Evolutionary conservation across 2,329 filamentous ascomycete genomes (phyloP), one percentile per base, ranked within the genome.

Genomic region (Beauveria varroae): DNA sequence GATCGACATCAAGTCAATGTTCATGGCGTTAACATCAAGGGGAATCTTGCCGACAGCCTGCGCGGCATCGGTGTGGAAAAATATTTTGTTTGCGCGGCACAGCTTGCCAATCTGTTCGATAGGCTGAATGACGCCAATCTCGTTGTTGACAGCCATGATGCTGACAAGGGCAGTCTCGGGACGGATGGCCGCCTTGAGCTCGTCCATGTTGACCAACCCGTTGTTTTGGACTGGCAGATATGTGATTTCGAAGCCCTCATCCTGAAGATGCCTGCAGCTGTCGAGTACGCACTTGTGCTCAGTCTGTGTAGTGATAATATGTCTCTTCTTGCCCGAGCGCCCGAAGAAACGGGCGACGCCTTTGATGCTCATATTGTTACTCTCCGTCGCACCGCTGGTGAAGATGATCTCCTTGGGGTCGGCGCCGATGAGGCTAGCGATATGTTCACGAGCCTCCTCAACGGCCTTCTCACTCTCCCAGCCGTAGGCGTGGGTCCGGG

Each of bases 331-430:
- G 69, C 92, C 93, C 2, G 86, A 87, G 62, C 91, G 86, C 66
- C 91, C 92, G 73, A 97, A 97, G 78, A 99, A 99, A 65, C 93
- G 85, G 22, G 95, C 93, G 9, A 99, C 93, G 65, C 95, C 95
- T 79, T 99, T 99, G 79, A 99, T 91, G 75, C 92, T 96, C 95
- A 99, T 99, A 71, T 99, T 99, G 78, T 99, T 99, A 73, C 92
- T 97, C 79, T 99, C 95, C 0, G 95, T 99, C 18, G 95, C 95
- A 60, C 95, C 95, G 69, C 93, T 97, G 7, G 95, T 99, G 77
- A 99, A 98, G 69, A 99, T 96, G 66, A 99, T 98, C 74, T 99
- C 95, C 77, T 99, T 99, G 6, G 95, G 81, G 73, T 99, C 92
- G 30, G 95, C 95, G 28, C 93, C 93, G 66, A 99, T 95, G 60